Conservation (phyloP, 495 filamentous ascomycete genomes). For the Trichoderma gamsii region DNA sequence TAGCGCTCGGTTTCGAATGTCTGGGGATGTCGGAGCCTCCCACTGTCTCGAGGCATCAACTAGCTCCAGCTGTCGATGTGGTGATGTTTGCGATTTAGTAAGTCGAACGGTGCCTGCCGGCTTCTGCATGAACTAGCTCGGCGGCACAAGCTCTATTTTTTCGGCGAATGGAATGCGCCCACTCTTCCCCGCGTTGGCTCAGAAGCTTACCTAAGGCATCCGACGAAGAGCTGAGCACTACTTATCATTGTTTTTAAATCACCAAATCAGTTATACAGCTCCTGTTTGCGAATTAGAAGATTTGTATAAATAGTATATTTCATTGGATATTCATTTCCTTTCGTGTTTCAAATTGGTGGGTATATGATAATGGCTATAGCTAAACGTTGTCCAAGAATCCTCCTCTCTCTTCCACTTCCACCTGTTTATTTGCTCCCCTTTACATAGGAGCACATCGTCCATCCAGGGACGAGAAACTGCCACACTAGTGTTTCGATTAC, state of each 20-base stretch:
- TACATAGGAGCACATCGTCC: not conserved
- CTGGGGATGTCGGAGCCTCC: not conserved
- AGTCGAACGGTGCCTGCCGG: not conserved
- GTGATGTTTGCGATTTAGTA: not conserved
- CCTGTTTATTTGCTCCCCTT: not conserved
- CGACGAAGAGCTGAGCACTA: not conserved
- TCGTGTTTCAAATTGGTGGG: not conserved
- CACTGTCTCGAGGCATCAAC: not conserved
- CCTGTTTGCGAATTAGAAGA: not conserved
- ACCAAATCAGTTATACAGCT: too few species aligned
- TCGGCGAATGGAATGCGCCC: not conserved
- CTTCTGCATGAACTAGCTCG: not conserved
- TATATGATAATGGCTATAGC: not conserved
- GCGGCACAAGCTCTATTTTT: not conserved
- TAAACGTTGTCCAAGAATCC: not conserved
- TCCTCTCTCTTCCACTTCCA: not conserved
- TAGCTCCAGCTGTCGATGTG: not conserved
- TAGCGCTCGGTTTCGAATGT: not conserved
- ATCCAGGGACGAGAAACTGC: not conserved
- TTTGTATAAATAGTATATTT: not conserved
- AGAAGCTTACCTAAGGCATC: not conserved
- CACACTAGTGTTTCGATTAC: not conserved
- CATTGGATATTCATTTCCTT: not conserved
- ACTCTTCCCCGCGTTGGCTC: constrained; percentile 8
- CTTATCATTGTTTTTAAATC: too few species aligned